Evolutionary conservation across 305 asterid genomes (phyloP).

Genomic region (Fraxinus floribunda): DNA sequence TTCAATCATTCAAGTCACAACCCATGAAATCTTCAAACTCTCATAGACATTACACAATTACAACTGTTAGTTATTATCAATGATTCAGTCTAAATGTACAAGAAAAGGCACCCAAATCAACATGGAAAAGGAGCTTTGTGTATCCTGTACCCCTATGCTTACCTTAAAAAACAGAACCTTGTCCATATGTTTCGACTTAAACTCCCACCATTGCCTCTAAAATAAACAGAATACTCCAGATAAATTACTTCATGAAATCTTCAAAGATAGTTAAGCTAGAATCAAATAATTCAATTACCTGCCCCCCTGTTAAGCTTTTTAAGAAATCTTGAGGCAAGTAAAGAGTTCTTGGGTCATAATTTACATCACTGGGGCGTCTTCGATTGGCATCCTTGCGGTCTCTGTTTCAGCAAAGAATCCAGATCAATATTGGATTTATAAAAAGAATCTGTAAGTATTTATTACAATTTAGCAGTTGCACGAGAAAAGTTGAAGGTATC

Average conservation of each 20-base stretch:
- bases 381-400: constrained; percentile 71
- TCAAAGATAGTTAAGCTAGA: constrained; percentile 14
- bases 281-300: constrained; percentile 53
- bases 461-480: neutral
- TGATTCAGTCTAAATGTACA: constrained; percentile 14
- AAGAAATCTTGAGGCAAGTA: constrained; percentile 73
- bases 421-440: constrained; percentile 8
- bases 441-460: neutral
- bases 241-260: constrained; percentile 19
- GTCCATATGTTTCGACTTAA: constrained; percentile 97
- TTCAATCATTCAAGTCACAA: constrained; percentile 7
- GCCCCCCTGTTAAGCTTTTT: constrained; percentile 77
- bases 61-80: constrained; percentile 4
- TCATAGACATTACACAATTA: constrained; percentile 10
- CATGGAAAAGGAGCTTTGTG: constrained; percentile 10
- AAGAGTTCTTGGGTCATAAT: constrained; percentile 83
- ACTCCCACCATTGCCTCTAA: constrained; percentile 99
- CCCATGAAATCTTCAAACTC: constrained; percentile 3
- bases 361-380: constrained; percentile 64
- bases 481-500: neutral
- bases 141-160: constrained; percentile 21
- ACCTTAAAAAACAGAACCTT: constrained; percentile 98
- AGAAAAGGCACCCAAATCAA: constrained; percentile 7
- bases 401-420: constrained; percentile 43
- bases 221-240: constrained; percentile 30